Evolutionary conservation across 495 filamentous ascomycete species (phyloP).

Genomic region (Penicillium herquei): DNA sequence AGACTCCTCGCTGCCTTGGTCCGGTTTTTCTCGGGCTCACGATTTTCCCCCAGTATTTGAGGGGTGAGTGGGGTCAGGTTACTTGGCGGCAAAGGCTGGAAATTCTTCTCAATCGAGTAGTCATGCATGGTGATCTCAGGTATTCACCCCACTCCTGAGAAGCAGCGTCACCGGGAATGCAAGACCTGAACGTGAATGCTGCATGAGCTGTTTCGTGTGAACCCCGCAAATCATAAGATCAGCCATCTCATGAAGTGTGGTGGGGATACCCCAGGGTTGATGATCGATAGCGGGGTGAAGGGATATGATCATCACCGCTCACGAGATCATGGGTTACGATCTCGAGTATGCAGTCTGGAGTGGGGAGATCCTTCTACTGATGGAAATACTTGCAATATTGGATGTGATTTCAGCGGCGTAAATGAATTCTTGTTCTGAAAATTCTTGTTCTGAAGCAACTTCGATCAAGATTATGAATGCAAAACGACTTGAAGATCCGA

Average conservation of each 20-base stretch:
- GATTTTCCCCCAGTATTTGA: not conserved
- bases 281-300: constrained; percentile 1
- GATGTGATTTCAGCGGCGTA: not conserved
- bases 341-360: too few species aligned
- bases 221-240: constrained; percentile 1
- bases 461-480: too few species aligned
- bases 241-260: not conserved
- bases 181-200: not conserved
- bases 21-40: not conserved
- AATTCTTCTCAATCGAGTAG: not conserved
- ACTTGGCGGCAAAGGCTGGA: constrained; percentile 1
- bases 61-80: constrained; percentile 1
- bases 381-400: not conserved
- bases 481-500: too few species aligned
- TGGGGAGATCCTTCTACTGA: too few species aligned
- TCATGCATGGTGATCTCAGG: not conserved
- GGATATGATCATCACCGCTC: not conserved
- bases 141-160: not conserved
- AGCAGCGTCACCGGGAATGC: not conserved
- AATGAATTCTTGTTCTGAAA: not conserved
- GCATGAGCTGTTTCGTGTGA: not conserved
- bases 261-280: not conserved
- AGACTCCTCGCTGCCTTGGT: too few species aligned
- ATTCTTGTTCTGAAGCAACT: not conserved
- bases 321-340: too few species aligned